A percentile compares a stretch with the other conserved stretches of the same genome.
phyloP scores from a whole-genome alignment of 805 yeast genomes.

The Nakazawaea wickerhamii region DNA sequence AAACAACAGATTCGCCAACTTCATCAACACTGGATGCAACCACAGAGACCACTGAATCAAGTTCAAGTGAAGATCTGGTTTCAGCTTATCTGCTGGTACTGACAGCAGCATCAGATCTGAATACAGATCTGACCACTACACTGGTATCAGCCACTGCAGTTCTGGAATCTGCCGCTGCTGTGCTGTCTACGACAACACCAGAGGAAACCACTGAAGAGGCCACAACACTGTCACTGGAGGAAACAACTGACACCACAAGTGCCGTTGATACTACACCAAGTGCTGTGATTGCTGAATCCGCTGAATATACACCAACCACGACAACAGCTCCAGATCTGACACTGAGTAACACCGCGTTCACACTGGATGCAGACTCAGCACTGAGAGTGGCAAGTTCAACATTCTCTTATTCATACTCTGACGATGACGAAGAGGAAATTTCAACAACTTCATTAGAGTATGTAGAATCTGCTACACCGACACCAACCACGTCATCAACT shows the following conservation, averaged over 20 bases:
- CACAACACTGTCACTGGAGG: background rate
- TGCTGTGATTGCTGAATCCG: background rate
- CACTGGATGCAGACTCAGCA: background rate
- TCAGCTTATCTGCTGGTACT: too few species aligned
- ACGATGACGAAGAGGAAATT: constrained; percentile 2
- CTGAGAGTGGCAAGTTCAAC: background rate
- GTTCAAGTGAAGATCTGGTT: too few species aligned
- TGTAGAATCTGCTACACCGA: background rate
- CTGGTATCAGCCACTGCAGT: too few species aligned
- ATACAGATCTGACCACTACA: too few species aligned
- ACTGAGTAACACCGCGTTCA: background rate
- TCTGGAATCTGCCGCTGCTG: too few species aligned
- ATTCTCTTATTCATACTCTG: background rate
- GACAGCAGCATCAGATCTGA: too few species aligned
- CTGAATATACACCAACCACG: background rate
- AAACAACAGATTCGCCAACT: background rate
- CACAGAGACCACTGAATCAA: too few species aligned
- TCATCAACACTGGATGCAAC: constrained; percentile 3
- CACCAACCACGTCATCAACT: too few species aligned
- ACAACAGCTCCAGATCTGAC: background rate
- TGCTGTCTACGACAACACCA: constrained; percentile 5
- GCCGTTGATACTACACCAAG: background rate
- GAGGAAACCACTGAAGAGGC: background rate
- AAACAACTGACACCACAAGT: background rate
- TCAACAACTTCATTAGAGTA: background rate